phyloP scores from a whole-genome alignment of 768 basidiomycete genomes.

The Mrakia gelida region DNA sequence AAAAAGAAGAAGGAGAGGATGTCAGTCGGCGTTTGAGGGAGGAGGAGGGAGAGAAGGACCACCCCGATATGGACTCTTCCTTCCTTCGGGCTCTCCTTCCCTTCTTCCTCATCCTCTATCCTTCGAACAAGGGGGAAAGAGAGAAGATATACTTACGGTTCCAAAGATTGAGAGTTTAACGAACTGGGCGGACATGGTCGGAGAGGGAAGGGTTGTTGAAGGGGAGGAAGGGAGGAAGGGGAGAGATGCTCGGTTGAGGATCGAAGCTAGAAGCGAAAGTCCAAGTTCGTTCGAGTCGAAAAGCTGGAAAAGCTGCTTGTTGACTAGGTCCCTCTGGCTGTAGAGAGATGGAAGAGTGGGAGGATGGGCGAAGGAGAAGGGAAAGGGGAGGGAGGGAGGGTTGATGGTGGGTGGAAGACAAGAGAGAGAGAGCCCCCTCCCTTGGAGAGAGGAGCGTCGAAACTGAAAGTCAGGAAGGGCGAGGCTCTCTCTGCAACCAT shows the following conservation, averaged over 20 bases:
- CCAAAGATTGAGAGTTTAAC: slow-evolving; percentile 98
- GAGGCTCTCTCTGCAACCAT: background rate
- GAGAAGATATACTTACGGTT: slow-evolving; percentile 56
- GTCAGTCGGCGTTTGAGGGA: background rate
- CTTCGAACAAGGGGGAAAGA: background rate
- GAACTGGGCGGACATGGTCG: slow-evolving; percentile 51
- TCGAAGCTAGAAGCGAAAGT: background rate
- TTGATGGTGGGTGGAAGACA: background rate
- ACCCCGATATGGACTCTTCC: background rate
- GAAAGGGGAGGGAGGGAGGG: background rate
- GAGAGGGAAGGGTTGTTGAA: background rate
- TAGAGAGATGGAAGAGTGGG: too few relatives aligned
- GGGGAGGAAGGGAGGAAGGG: background rate
- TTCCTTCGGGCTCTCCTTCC: background rate
- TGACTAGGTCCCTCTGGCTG: too few relatives aligned
- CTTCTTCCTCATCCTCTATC: background rate
- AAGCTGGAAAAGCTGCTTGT: too few relatives aligned
- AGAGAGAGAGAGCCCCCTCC: background rate
- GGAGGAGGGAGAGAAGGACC: background rate
- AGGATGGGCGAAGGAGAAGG: background rate
- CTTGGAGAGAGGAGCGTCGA: background rate
- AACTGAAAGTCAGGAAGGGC: background rate
- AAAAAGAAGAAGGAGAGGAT: too few relatives aligned
- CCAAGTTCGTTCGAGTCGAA: background rate
- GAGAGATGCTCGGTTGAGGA: background rate